phyloP scores from a whole-genome alignment of 805 yeast genomes.

The Candida morakotiae region DNA sequence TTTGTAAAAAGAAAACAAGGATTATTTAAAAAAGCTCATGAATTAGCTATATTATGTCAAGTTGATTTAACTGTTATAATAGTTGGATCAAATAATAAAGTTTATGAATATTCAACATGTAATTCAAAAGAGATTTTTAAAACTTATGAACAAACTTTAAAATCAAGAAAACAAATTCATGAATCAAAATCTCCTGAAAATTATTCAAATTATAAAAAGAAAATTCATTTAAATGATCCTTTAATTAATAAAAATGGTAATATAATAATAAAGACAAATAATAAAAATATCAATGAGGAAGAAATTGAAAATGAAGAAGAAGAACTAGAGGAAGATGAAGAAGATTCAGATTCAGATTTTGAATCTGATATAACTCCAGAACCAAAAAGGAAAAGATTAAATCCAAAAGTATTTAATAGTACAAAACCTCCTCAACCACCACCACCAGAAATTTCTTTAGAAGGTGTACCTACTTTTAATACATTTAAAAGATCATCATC shows the following conservation, averaged over 20 bases:
- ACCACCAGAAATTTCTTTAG: conserved; percentile 15
- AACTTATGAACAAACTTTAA: conserved; percentile 17
- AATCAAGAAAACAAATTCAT: conserved; percentile 29
- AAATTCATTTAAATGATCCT: conserved; percentile 19
- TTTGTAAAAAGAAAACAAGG: conserved; percentile 95
- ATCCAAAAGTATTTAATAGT: conserved; percentile 7
- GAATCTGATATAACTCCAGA: conserved; percentile 35
- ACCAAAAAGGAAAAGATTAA: conserved; percentile 17
- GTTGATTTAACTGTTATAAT: conserved; percentile 91
- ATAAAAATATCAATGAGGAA: conserved; percentile 11
- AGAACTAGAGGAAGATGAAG: conserved; percentile 10
- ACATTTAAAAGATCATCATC: conserved; percentile 9
- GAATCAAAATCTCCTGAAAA: conserved; percentile 64
- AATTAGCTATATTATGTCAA: conserved; percentile 83
- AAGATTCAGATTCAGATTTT: conserved; percentile 18
- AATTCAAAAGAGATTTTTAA: conserved; percentile 40
- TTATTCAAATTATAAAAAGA: conserved; percentile 57
- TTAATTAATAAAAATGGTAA: conserved; percentile 11
- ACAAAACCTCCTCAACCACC: conserved; percentile 14
- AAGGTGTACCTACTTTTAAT: conserved; percentile 16
- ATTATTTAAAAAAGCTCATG: conserved; percentile 81
- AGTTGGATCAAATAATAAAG: conserved; percentile 74
- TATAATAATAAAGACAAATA: conserved; percentile 8
- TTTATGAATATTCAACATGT: conserved; percentile 80
- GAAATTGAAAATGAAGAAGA: conserved; percentile 16